Percentiles rank a stretch among this genome's conserved stretches.
These are phyloP conservation scores for Saccharomycopsis sp. DNA, from an alignment of 805 yeast species.

Conservation along the genomic window DNA sequence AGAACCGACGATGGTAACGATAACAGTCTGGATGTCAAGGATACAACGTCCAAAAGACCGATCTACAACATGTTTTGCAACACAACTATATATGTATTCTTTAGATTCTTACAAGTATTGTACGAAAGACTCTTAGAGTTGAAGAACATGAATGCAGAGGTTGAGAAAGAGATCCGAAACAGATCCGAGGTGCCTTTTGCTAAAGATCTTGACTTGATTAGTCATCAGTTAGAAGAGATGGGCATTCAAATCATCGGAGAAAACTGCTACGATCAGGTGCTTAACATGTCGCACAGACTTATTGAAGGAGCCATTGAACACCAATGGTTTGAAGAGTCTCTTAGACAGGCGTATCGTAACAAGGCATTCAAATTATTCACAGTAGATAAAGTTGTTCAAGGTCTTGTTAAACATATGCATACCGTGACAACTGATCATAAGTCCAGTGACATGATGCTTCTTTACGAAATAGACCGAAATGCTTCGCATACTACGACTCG, in stretches of 20 bases:
- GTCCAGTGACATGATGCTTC: conserved; percentile 69
- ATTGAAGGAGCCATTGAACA: conserved; percentile 79
- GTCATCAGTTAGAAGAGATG: conserved; percentile 61
- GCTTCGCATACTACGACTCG: conserved; percentile 62
- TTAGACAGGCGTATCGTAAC: conserved; percentile 75
- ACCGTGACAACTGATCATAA: conserved; percentile 71
- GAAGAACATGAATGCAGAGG: conserved; percentile 49
- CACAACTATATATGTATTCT: conserved; percentile 68
- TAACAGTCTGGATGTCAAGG: conserved; percentile 23
- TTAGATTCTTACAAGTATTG: conserved; percentile 62
- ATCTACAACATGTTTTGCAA: conserved; percentile 64
- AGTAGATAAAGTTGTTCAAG: conserved; percentile 70
- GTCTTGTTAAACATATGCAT: conserved; percentile 75
- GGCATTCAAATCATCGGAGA: conserved; percentile 43
- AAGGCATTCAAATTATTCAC: conserved; percentile 76
- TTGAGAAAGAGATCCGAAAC: conserved; percentile 49
- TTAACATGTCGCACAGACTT: conserved; percentile 53
- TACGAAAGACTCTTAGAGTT: conserved; percentile 62
- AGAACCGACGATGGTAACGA: conserved; percentile 27
- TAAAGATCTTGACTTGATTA: conserved; percentile 59
- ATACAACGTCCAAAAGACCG: background rate
- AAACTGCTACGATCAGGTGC: conserved; percentile 51
- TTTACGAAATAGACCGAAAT: conserved; percentile 78
- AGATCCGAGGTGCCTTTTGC: conserved; percentile 58
- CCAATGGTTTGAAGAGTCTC: conserved; percentile 72